These are phyloP conservation scores for Ceratocystis lukuohia DNA, from an alignment of 2,329 filamentous ascomycete species.

Conservation along the genomic window DNA sequence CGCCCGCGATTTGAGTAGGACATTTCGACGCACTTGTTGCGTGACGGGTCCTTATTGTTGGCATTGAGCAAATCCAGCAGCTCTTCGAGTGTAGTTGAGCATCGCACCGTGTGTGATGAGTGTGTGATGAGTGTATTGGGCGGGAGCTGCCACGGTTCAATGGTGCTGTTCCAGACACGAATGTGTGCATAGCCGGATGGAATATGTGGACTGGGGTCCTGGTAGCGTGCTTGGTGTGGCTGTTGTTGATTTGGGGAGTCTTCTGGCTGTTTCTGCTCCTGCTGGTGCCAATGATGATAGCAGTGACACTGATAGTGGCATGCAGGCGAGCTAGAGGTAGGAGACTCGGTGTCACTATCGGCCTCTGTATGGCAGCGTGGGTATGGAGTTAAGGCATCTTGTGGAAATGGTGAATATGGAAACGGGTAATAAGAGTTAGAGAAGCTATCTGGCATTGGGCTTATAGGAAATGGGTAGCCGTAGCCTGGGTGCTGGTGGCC, in stretches of 20 bases:
- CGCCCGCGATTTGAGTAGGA: slow-evolving; percentile 40
- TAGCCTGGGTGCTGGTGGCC: background rate
- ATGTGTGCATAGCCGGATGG: slow-evolving; percentile 20
- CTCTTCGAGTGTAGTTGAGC: slow-evolving; percentile 39
- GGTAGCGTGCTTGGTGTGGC: background rate
- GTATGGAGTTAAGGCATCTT: background rate
- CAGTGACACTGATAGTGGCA: background rate
- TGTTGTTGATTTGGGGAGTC: background rate
- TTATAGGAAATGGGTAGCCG: background rate
- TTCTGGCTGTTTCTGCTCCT: background rate
- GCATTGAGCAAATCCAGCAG: slow-evolving; percentile 47
- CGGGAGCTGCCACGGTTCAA: slow-evolving; percentile 38
- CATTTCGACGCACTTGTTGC: slow-evolving; percentile 46
- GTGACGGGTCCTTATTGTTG: slow-evolving; percentile 35
- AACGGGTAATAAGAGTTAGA: background rate
- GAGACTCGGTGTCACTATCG: background rate
- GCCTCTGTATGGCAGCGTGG: background rate
- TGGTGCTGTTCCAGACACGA: slow-evolving; percentile 10
- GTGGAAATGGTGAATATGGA: background rate
- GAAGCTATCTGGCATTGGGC: background rate
- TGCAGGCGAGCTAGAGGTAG: background rate
- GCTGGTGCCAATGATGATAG: background rate
- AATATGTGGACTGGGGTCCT: slow-evolving; percentile 17
- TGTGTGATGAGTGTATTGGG: slow-evolving; percentile 33
- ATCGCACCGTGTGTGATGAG: slow-evolving; percentile 39